A percentile compares a stretch with the other conserved stretches of the same genome.
Conservation (phyloP, 441 rosid genomes). For the Populus hybrid region DNA sequence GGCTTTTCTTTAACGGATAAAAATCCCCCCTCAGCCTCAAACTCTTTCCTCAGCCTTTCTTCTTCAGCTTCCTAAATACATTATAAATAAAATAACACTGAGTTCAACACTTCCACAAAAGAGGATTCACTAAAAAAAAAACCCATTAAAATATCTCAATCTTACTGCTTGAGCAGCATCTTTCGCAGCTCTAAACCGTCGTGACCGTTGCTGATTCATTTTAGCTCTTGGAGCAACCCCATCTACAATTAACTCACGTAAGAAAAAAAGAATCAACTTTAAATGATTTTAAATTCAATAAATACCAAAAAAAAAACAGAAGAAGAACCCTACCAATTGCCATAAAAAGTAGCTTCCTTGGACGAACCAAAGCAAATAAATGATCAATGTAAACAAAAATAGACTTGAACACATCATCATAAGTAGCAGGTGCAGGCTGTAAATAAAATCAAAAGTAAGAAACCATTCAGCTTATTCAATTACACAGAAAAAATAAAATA, state of each 20-base stretch:
- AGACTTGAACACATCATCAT: slow-evolving; percentile 80
- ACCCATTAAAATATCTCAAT: slow-evolving; percentile 10
- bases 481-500: not conserved
- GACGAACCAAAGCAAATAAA: slow-evolving; percentile 82
- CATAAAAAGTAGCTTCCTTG: slow-evolving; percentile 88
- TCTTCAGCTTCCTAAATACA: slow-evolving; percentile 80
- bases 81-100: not conserved
- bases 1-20: slow-evolving; percentile 66
- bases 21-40: slow-evolving; percentile 58
- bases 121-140: not conserved
- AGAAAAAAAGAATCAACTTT: not conserved
- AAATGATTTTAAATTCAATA: not conserved
- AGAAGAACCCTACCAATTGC: slow-evolving; percentile 67
- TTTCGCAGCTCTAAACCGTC: slow-evolving; percentile 97
- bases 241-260: slow-evolving; percentile 38
- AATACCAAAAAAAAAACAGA: not conserved
- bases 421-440: slow-evolving; percentile 91
- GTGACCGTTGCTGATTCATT: slow-evolving; percentile 97
- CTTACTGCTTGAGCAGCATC: slow-evolving; percentile 93
- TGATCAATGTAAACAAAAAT: slow-evolving; percentile 92
- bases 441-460: slow-evolving; percentile 15
- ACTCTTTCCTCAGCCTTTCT: slow-evolving; percentile 78
- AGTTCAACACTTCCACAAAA: not conserved
- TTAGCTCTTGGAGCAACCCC: slow-evolving; percentile 99
- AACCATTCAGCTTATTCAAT: slow-evolving; percentile 1